These are phyloP conservation scores for Trypanosoma melophagium DNA, from an alignment of 208 protist species.

Conservation along the genomic window DNA sequence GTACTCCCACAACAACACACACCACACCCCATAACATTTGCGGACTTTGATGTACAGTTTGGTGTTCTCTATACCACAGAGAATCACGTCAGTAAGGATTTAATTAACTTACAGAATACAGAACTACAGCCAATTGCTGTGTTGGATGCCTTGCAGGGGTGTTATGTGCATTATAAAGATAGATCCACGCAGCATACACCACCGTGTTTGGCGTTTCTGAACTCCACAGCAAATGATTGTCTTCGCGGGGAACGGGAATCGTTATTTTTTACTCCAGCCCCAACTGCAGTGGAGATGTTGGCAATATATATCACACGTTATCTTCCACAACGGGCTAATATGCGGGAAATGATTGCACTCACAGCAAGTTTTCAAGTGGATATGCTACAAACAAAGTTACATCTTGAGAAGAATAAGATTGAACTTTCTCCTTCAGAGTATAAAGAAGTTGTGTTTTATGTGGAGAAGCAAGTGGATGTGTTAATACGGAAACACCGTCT, in stretches of 20 bases:
- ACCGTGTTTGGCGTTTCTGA: background rate
- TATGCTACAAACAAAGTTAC: background rate
- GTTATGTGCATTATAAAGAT: background rate
- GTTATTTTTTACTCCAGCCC: background rate
- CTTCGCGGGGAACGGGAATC: background rate
- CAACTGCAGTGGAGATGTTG: background rate
- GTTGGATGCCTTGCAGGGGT: slow-evolving; percentile 3
- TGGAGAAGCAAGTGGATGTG: background rate
- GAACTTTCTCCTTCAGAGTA: background rate
- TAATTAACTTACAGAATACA: background rate
- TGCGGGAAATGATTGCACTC: background rate
- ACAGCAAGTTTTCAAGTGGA: background rate
- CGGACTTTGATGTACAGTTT: slow-evolving; percentile 10
- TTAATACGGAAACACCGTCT: background rate
- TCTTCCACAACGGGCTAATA: background rate
- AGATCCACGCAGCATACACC: background rate
- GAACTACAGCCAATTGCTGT: background rate
- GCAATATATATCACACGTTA: background rate
- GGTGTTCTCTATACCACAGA: background rate
- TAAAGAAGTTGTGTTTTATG: background rate
- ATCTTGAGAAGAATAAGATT: background rate
- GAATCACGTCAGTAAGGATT: background rate
- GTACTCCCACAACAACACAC: background rate
- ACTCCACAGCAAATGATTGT: background rate
- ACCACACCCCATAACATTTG: slow-evolving; percentile 2